phyloP scores from a whole-genome alignment of 1,139 yeast species.

The Zygotorulaspora mrakii region DNA sequence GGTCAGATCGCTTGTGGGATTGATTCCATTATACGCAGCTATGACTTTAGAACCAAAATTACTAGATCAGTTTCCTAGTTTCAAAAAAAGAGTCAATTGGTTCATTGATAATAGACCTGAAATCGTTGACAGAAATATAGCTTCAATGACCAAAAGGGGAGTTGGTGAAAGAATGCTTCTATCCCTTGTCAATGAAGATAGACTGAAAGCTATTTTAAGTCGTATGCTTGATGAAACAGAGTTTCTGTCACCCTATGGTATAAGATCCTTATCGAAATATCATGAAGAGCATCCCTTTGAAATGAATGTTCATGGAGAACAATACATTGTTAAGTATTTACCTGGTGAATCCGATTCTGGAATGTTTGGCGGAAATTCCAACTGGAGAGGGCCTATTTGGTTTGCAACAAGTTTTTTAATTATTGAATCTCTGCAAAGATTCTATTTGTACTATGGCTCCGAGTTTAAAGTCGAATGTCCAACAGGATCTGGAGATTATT shows the following conservation, averaged over 20 bases:
- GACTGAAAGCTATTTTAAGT: slow-evolving; percentile 70
- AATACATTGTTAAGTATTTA: slow-evolving; percentile 70
- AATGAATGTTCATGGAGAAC: slow-evolving; percentile 79
- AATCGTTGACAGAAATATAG: slow-evolving; percentile 83
- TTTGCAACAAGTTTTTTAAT: slow-evolving; percentile 87
- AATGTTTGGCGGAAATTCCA: slow-evolving; percentile 94
- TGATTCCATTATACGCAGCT: slow-evolving; percentile 89
- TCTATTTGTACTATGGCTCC: slow-evolving; percentile 86
- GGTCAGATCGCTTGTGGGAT: slow-evolving; percentile 86
- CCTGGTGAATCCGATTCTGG: slow-evolving; percentile 96
- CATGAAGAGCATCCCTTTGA: slow-evolving; percentile 84
- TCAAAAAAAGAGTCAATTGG: slow-evolving; percentile 85
- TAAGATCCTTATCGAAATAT: slow-evolving; percentile 82
- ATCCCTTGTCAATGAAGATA: slow-evolving; percentile 77
- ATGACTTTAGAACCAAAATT: slow-evolving; percentile 86
- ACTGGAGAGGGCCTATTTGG: slow-evolving; percentile 99
- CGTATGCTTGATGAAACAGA: slow-evolving; percentile 87
- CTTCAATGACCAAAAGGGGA: slow-evolving; percentile 82
- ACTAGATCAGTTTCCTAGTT: slow-evolving; percentile 74
- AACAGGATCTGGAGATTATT: slow-evolving; percentile 72
- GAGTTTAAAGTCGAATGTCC: slow-evolving; percentile 88
- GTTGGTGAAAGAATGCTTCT: slow-evolving; percentile 79
- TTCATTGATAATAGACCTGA: slow-evolving; percentile 68
- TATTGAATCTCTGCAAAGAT: slow-evolving; percentile 85
- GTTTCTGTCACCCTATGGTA: slow-evolving; percentile 82